Conservation (phyloP, 1,139 yeast species). For the Keqinozyma sinolaborantium region DNA sequence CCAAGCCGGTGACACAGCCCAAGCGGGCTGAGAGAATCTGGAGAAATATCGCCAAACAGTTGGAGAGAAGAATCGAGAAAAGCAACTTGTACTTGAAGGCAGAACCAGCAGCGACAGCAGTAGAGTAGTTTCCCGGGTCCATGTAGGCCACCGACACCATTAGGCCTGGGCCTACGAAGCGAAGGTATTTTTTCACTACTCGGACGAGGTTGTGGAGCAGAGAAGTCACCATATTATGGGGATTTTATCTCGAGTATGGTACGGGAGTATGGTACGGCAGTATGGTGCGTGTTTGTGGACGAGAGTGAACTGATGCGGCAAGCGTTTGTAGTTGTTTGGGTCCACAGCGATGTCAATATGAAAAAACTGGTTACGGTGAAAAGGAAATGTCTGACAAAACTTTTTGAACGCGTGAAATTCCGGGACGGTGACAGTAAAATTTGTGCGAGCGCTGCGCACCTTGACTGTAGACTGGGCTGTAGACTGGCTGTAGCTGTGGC, state of each 20-base stretch:
- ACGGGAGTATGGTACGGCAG: no score
- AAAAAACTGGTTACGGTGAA: no score
- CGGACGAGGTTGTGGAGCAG: conserved; percentile 1
- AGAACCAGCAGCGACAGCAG: conserved; percentile 93
- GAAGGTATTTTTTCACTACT: conserved; percentile 46
- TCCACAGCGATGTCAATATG: no score
- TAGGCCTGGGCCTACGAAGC: conserved; percentile 87
- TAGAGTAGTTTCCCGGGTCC: conserved; percentile 97
- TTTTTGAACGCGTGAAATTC: no score
- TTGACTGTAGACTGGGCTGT: no score
- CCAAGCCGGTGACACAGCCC: conserved; percentile 89
- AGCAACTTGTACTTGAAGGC: conserved; percentile 78
- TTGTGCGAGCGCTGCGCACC: no score
- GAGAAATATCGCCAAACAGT: conserved; percentile 80
- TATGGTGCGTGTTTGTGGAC: neutral
- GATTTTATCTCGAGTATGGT: no score
- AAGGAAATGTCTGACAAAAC: no score
- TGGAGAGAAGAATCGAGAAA: conserved; percentile 77
- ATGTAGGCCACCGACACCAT: conserved; percentile 95
- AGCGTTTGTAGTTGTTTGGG: no score
- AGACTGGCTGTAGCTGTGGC: no score
- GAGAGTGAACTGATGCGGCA: neutral
- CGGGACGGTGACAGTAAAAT: no score
- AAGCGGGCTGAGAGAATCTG: conserved; percentile 82
- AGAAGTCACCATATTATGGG: neutral